Evolutionary conservation across 441 rosid species (phyloP).

Genomic region (Populus hybrid): DNA sequence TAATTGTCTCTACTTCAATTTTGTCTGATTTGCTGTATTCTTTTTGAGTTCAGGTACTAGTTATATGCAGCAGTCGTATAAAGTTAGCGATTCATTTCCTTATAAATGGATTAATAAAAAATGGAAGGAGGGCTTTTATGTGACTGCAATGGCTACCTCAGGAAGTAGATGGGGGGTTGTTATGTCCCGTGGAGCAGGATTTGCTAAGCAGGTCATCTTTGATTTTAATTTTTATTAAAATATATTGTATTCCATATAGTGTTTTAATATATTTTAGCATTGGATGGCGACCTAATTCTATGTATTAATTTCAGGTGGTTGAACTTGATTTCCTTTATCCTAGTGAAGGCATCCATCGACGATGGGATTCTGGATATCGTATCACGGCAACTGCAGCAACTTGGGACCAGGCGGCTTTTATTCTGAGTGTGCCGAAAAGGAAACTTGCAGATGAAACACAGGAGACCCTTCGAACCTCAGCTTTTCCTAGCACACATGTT

Average conservation of each 20-base stretch:
- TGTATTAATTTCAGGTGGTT: not conserved
- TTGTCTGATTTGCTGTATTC: not conserved
- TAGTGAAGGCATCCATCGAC: slow-evolving; percentile 66
- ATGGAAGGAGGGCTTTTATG: slow-evolving; percentile 76
- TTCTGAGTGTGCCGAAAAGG: slow-evolving; percentile 65
- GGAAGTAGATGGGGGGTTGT: slow-evolving; percentile 75
- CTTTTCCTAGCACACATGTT: slow-evolving; percentile 60
- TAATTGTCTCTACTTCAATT: not conserved
- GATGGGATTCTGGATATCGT: slow-evolving; percentile 63
- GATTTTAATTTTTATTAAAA: not conserved
- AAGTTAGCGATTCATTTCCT: slow-evolving; percentile 74
- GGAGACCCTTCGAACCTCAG: slow-evolving; percentile 67
- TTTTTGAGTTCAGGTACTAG: slow-evolving; percentile 43
- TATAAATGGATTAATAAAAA: slow-evolving; percentile 81
- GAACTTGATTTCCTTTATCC: slow-evolving; percentile 10
- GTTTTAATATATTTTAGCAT: too few relatives aligned
- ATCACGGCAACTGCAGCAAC: slow-evolving; percentile 85
- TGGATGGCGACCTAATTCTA: slow-evolving; percentile 3
- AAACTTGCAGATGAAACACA: slow-evolving; percentile 60
- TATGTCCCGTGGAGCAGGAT: slow-evolving; percentile 70
- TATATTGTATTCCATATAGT: not conserved
- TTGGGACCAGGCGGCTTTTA: slow-evolving; percentile 72
- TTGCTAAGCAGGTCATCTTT: slow-evolving; percentile 51
- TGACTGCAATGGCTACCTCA: slow-evolving; percentile 75
- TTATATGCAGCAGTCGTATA: slow-evolving; percentile 74